These are phyloP conservation scores for Acanthamoeba quina DNA, from an alignment of 208 protist genomes.

Conservation along the genomic window DNA sequence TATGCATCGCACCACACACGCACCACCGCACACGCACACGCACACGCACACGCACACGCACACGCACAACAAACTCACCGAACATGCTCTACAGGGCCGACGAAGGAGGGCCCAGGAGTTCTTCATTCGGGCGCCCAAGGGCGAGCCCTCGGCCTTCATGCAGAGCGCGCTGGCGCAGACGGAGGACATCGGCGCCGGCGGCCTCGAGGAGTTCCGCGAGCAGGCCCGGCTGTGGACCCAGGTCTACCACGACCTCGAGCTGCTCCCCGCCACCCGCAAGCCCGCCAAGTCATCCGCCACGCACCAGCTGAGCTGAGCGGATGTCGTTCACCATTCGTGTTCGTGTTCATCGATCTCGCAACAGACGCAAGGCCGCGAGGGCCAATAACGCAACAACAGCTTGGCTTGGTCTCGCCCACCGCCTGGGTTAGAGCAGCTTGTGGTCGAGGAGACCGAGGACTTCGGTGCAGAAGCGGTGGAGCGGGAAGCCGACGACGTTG, in stretches of 20 bases:
- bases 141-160: slow-evolving; percentile 33
- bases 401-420: no score
- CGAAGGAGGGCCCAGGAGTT: slow-evolving; percentile 29
- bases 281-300: background rate
- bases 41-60: background rate
- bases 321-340: background rate
- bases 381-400: no score
- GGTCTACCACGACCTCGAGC: slow-evolving; percentile 40
- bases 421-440: background rate
- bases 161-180: background rate
- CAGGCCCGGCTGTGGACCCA: slow-evolving; percentile 42
- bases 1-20: background rate
- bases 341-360: no score
- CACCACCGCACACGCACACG: background rate
- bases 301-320: background rate
- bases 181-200: slow-evolving; percentile 9
- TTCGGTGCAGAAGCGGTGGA: slow-evolving; percentile 80
- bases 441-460: slow-evolving; percentile 18
- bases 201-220: slow-evolving; percentile 30
- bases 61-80: no score
- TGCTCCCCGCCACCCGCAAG: background rate
- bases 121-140: slow-evolving; percentile 39
- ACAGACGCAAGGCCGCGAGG: no score
- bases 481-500: slow-evolving; percentile 84
- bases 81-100: background rate